Evolutionary conservation across 768 basidiomycete species (phyloP).

Genomic region (Kwoniella heveanensis): DNA sequence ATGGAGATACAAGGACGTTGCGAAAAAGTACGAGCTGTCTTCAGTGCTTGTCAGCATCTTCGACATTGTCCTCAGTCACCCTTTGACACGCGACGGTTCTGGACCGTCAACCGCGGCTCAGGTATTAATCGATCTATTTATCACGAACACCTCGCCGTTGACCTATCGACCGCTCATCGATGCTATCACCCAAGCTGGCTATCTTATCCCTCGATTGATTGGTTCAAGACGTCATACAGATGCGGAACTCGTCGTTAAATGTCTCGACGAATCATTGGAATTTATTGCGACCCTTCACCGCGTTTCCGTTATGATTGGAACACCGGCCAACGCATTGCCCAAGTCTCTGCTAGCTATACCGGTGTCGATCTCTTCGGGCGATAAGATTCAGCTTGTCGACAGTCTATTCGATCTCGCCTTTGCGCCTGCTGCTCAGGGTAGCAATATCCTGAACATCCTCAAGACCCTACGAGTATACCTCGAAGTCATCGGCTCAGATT

Average conservation of each 20-base stretch:
- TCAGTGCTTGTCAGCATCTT: slow-evolving; percentile 69
- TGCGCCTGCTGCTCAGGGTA: slow-evolving; percentile 18
- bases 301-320: slow-evolving; percentile 19
- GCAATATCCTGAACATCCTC: slow-evolving; percentile 25
- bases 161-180: slow-evolving; percentile 79
- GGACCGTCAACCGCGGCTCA: slow-evolving; percentile 32
- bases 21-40: slow-evolving; percentile 82
- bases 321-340: slow-evolving; percentile 28
- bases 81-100: slow-evolving; percentile 18
- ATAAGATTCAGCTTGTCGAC: slow-evolving; percentile 37
- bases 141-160: slow-evolving; percentile 74
- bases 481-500: slow-evolving; percentile 26
- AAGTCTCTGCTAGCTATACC: slow-evolving; percentile 25
- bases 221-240: slow-evolving; percentile 24
- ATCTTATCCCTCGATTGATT: slow-evolving; percentile 64
- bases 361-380: slow-evolving; percentile 13
- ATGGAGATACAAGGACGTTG: slow-evolving; percentile 82
- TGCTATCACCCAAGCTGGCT: slow-evolving; percentile 66
- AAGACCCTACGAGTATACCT: slow-evolving; percentile 35
- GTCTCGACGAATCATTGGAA: slow-evolving; percentile 26
- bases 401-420: slow-evolving; percentile 28
- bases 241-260: slow-evolving; percentile 29
- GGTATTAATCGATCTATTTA: slow-evolving; percentile 67
- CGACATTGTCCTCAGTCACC: slow-evolving; percentile 63
- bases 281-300: slow-evolving; percentile 39